A percentile compares a stretch with the other conserved stretches of the same genome.
These are phyloP conservation scores for Coprinellus aureogranulatus DNA, from an alignment of 768 basidiomycete genomes.

Conservation along the genomic window DNA sequence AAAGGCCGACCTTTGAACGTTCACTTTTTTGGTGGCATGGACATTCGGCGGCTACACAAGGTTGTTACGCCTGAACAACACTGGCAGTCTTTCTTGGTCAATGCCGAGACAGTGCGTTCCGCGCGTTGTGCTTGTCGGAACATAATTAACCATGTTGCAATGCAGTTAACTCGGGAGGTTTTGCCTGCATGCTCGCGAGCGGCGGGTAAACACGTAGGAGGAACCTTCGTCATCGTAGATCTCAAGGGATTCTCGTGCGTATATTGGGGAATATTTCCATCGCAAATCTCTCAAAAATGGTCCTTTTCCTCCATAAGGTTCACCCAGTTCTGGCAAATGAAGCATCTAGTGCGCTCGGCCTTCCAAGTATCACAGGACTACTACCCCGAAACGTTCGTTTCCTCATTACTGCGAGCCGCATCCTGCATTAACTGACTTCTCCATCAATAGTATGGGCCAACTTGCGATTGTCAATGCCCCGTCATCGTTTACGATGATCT, in stretches of 20 bases:
- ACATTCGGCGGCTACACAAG: slow-evolving; percentile 56
- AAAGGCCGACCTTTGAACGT: slow-evolving; percentile 72
- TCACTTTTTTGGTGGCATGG: slow-evolving; percentile 59
- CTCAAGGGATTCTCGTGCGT: slow-evolving; percentile 65
- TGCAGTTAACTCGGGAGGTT: slow-evolving; percentile 57
- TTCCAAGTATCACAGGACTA: slow-evolving; percentile 80
- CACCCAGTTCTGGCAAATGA: slow-evolving; percentile 75
- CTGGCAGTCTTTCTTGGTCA: slow-evolving; percentile 64
- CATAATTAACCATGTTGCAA: background rate
- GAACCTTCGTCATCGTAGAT: slow-evolving; percentile 65
- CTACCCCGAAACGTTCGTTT: slow-evolving; percentile 65
- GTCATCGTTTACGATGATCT: slow-evolving; percentile 68
- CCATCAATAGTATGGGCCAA: slow-evolving; percentile 62
- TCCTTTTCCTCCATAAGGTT: slow-evolving; percentile 35
- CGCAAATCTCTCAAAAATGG: too few relatives aligned
- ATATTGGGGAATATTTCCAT: too few relatives aligned
- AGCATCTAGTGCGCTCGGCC: slow-evolving; percentile 54
- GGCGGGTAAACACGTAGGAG: slow-evolving; percentile 48
- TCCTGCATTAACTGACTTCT: too few relatives aligned
- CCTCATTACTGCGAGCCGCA: background rate
- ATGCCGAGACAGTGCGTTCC: slow-evolving; percentile 50
- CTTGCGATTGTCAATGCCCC: slow-evolving; percentile 72
- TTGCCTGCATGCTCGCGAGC: slow-evolving; percentile 62
- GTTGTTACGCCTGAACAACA: slow-evolving; percentile 57
- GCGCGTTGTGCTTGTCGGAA: background rate